Percentiles rank a stretch among this genome's conserved stretches.
Conservation (phyloP, 306 rosid species). For the Vigna hirtella region DNA sequence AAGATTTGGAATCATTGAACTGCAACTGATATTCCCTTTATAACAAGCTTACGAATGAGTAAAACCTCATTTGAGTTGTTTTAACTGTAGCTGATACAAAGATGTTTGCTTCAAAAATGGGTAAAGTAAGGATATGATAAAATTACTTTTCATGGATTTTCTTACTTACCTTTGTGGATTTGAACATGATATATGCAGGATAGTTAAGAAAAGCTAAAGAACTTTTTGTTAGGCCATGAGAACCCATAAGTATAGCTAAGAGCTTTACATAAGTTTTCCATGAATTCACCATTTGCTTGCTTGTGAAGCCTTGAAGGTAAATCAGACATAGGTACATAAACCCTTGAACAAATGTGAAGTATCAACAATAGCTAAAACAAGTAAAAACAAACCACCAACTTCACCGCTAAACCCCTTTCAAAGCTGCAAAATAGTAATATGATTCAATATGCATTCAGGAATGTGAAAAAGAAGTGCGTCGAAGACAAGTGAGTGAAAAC, state of each 20-base stretch:
- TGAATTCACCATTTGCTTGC: conserved; percentile 98
- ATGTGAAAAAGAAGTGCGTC: too few relatives aligned
- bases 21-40: background rate
- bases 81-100: background rate
- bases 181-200: conserved; percentile 99
- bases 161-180: conserved; percentile 83
- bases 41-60: background rate
- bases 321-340: conserved; percentile 89
- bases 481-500: too few relatives aligned
- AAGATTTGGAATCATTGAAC: conserved; percentile 1
- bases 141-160: conserved; percentile 2
- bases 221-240: conserved; percentile 98
- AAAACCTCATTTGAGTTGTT: conserved; percentile 4
- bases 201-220: conserved; percentile 95
- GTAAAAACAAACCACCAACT: conserved; percentile 31
- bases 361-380: conserved; percentile 94
- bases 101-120: conserved; percentile 25
- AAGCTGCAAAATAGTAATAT: conserved; percentile 31
- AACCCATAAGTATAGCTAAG: conserved; percentile 92
- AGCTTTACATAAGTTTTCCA: conserved; percentile 98
- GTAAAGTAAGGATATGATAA: conserved; percentile 22
- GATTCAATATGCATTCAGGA: too few relatives aligned
- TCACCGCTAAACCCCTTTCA: conserved; percentile 15
- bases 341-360: conserved; percentile 96
- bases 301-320: conserved; percentile 89